Evolutionary conservation across 495 filamentous ascomycete genomes (phyloP), one percentile per base, ranked within the genome.

Genomic region (Trichoderma erinaceum): DNA sequence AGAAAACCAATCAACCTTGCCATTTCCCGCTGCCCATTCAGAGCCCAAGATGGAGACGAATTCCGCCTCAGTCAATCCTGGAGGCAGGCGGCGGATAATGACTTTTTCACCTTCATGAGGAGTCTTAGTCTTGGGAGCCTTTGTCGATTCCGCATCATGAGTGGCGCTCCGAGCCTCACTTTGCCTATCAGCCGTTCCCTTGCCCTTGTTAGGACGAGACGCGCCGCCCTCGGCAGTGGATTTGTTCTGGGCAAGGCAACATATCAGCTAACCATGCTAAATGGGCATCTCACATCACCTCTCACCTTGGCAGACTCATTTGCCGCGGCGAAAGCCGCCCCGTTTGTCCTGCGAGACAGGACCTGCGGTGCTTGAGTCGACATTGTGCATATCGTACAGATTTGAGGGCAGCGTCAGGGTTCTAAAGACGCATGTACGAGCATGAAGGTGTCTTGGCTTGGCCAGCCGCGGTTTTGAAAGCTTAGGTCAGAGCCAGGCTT

Each of bases 41-140:
- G 90, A 86, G n/a, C 92, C 92, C 58, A 97, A 73, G 13, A 85
- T 80, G 29, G 76, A 76, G 71, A 89, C 83, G 65, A 97, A 93
- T 71, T 99, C 95, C 0, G 81, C 77, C 71, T 92, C 87, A 3
- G 90, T 97, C 70, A 98, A 80, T 1, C 90, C 90, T 8, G 95
- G 96, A 4, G 95, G 91, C 13, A 99, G 84, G 66, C 93, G 84
- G 68, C 95, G 86, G 21, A 97, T 78, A n/a, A 95, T 79, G 11
- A 97, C 82, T 80, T 97, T 99, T 70, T 96, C 83, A 52, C 90
- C 88, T 41, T 86, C 84, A 32, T 81, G 76, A 12, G 86, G 75
- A 6, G 84, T 78, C 71, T 88, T 93, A n/a, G 79, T 77, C 67
- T 82, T 77, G 56, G 75, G 48, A 2, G 80, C 70, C 58, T 81